Percentiles rank a stretch among this genome's conserved stretches.
Conservation (phyloP, 2,329 filamentous ascomycete species). For the Aspergillus proliferans region DNA sequence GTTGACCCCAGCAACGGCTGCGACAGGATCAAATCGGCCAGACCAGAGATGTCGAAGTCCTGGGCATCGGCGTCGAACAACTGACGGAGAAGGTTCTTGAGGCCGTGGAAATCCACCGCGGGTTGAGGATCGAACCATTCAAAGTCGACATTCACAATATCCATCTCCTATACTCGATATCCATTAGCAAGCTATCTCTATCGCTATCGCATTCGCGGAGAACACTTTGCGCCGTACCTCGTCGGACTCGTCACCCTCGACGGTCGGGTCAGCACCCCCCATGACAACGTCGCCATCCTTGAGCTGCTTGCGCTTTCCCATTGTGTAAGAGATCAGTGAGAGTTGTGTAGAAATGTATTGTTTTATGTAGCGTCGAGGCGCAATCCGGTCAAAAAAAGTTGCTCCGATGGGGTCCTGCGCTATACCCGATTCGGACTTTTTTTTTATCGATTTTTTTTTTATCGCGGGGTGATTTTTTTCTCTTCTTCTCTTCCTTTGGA, state of each 20-base stretch:
- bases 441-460: constrained; percentile 19
- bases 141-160: constrained; percentile 92
- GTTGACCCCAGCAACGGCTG: constrained; percentile 87
- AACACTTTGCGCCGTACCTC: constrained; percentile 21
- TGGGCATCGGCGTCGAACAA: constrained; percentile 83
- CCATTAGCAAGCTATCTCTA: background rate
- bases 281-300: constrained; percentile 42
- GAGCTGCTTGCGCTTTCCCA: constrained; percentile 48
- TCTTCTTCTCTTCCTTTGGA: background rate
- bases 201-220: constrained; percentile 5
- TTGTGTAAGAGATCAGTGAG: constrained; percentile 21
- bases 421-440: constrained; percentile 18
- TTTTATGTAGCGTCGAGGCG: background rate
- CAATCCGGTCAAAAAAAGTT: constrained; percentile 1
- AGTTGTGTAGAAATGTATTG: background rate
- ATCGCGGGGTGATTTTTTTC: constrained; percentile 1
- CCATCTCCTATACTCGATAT: constrained; percentile 60
- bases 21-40: constrained; percentile 78
- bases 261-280: constrained; percentile 36
- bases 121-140: constrained; percentile 97
- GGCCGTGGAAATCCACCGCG: constrained; percentile 86
- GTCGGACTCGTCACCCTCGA: constrained; percentile 34
- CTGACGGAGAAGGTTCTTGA: constrained; percentile 84
- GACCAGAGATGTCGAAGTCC: constrained; percentile 78
- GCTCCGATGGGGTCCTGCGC: constrained; percentile 12